Evolutionary conservation across 2,329 filamentous ascomycete species (phyloP), one percentile per base, ranked within the genome.

Genomic region (Ceratocystis colombiana): DNA sequence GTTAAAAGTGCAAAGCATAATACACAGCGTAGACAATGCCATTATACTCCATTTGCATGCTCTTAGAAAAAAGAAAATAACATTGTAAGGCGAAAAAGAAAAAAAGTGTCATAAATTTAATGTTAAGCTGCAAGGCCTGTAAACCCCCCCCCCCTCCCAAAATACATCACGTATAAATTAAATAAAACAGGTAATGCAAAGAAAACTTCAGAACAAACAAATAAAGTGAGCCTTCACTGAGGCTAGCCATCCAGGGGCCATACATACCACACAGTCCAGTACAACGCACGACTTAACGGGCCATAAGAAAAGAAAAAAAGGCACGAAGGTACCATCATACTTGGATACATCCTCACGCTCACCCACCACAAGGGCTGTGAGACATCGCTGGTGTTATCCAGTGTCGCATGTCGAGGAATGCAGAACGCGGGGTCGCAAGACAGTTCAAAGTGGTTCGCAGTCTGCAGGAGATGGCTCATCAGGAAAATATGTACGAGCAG

Each of bases 401-500:
- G 15, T 41, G 12, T 41, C 12, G 17, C 48, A 22, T 22, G 48
- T 50, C 48, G 17, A 20, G n/a, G 48, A 50, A 50, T 50, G 22
- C 17, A 25, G 22, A 50, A 22, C 48, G 48, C 48, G 22, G 17
- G 48, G 17, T 22, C 46, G 15, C 46, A 48, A 50, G n/a, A 22
- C 48, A 50, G n/a, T 3, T 10, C 48, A 22, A 37, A 12, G 37
- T 41, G 37, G 37, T 41, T 37, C n/a, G 44, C 59, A 25, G 17
- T 25, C 44, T 20, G 10, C 33, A 17, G 30, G 37, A 46, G 30
- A 37, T 37, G 33, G 41, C 25, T 64, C 62, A 37, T 48, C 30
- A 48, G 37, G 30, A 28, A 37, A 64, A 64, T 57, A 64, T 64
- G 48, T 64, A 64, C 63, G 63, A 57, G 25, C 63, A 46, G 55